A percentile compares a stretch with the other conserved stretches of the same genome.
phyloP scores from a whole-genome alignment of 1,284 basidiomycete genomes.

The Wolfiporia cocos region DNA sequence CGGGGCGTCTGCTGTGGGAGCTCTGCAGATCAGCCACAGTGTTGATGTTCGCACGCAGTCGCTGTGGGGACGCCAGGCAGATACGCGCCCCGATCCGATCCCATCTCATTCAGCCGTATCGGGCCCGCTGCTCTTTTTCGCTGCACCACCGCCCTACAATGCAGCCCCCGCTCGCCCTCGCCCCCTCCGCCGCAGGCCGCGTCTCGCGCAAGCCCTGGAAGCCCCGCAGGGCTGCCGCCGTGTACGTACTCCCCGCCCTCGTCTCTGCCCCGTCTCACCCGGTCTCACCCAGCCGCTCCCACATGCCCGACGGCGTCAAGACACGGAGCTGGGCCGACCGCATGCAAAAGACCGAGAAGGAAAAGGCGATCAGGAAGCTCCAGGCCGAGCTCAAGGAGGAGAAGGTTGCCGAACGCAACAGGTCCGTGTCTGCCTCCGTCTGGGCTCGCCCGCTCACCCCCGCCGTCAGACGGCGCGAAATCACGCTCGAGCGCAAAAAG shows the following conservation, averaged over 20 bases:
- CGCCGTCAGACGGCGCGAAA: conserved; percentile 48
- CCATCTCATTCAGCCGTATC: too few species aligned
- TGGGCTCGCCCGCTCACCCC: background rate
- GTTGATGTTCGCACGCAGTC: too few species aligned
- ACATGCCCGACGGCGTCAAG: conserved; percentile 59
- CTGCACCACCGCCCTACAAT: too few species aligned
- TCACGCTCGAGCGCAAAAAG: conserved; percentile 63
- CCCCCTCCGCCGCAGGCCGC: conserved; percentile 53
- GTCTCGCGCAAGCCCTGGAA: conserved; percentile 71
- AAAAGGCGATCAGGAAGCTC: conserved; percentile 64
- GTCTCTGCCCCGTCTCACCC: conserved; percentile 2
- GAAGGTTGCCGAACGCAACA: conserved; percentile 58
- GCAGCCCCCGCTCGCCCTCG: too few species aligned
- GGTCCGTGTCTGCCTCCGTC: conserved; percentile 32
- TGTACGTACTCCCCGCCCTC: conserved; percentile 34
- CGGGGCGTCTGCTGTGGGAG: too few species aligned
- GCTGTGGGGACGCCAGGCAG: too few species aligned
- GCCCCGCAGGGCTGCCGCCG: conserved; percentile 48
- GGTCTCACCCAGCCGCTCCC: conserved; percentile 47
- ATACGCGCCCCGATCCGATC: too few species aligned
- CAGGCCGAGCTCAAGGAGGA: conserved; percentile 70
- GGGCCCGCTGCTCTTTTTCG: conserved; percentile 1
- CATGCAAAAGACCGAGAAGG: conserved; percentile 61
- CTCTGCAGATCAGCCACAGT: too few species aligned
- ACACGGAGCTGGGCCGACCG: conserved; percentile 61